phyloP scores from a whole-genome alignment of 2,329 filamentous ascomycete genomes.

The Fusarium miscanthi region DNA sequence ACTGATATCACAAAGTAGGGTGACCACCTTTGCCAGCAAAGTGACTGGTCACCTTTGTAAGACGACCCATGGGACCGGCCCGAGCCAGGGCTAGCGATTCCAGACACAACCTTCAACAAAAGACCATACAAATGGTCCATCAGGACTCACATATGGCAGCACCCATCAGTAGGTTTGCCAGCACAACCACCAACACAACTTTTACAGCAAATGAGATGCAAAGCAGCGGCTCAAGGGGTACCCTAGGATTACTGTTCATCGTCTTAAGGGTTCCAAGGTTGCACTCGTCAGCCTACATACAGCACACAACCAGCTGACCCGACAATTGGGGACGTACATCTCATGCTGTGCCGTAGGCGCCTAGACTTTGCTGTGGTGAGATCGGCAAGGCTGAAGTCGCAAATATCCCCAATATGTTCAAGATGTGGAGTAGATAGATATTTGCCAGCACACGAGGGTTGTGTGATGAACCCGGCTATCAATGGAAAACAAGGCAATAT shows the following conservation, averaged over 20 bases:
- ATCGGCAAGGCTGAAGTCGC: slow-evolving; percentile 34
- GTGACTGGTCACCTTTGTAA: slow-evolving; percentile 43
- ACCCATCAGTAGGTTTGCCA: slow-evolving; percentile 32
- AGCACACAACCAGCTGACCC: slow-evolving; percentile 38
- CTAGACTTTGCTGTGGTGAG: slow-evolving; percentile 33
- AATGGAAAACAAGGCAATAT: slow-evolving; percentile 28
- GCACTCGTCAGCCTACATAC: slow-evolving; percentile 40
- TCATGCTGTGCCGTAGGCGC: slow-evolving; percentile 23
- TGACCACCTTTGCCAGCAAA: slow-evolving; percentile 31
- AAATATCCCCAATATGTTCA: slow-evolving; percentile 13
- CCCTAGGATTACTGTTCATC: neutral
- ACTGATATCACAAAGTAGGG: slow-evolving; percentile 22
- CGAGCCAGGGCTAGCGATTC: slow-evolving; percentile 39
- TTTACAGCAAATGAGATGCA: slow-evolving; percentile 19
- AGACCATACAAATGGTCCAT: slow-evolving; percentile 17
- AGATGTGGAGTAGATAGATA: slow-evolving; percentile 11
- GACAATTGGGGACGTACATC: slow-evolving; percentile 11
- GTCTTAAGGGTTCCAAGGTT: slow-evolving; percentile 14
- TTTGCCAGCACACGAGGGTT: slow-evolving; percentile 21
- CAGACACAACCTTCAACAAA: slow-evolving; percentile 8
- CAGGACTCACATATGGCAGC: slow-evolving; percentile 17
- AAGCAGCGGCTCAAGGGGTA: slow-evolving; percentile 7
- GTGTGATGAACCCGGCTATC: neutral
- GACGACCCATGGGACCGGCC: slow-evolving; percentile 46
- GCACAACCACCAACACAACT: slow-evolving; percentile 23